These are phyloP conservation scores for Monosporascus sp. DNA, from an alignment of 2,329 filamentous ascomycete genomes.

Conservation along the genomic window DNA sequence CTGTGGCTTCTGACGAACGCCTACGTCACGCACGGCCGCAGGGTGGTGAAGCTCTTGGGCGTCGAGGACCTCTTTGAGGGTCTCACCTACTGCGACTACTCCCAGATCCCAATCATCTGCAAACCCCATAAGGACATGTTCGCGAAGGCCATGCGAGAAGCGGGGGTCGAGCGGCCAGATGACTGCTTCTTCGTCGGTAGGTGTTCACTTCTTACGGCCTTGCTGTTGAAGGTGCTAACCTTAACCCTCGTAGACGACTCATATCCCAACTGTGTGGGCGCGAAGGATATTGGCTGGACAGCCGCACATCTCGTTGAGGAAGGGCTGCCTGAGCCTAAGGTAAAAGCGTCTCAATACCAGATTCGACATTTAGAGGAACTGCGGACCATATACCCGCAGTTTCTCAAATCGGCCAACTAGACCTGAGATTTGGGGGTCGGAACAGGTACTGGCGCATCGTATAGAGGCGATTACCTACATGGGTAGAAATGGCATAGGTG, in stretches of 20 bases:
- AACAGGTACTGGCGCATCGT: not conserved
- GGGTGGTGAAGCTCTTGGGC: constrained; percentile 74
- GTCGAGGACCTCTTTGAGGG: constrained; percentile 91
- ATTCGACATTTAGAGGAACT: constrained; percentile 74
- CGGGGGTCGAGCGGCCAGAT: constrained; percentile 59
- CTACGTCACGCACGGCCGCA: constrained; percentile 78
- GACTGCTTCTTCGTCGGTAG: constrained; percentile 91
- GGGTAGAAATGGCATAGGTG: not conserved
- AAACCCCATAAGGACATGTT: constrained; percentile 84
- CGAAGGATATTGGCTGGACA: constrained; percentile 78
- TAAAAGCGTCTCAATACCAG: constrained; percentile 65
- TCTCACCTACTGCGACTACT: constrained; percentile 92
- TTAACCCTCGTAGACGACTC: constrained; percentile 69
- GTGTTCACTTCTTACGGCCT: constrained; percentile 28
- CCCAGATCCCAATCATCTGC: constrained; percentile 66
- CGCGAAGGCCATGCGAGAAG: constrained; percentile 81
- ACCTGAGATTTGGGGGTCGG: not conserved
- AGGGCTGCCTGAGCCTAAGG: constrained; percentile 55
- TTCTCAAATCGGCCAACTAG: constrained; percentile 60
- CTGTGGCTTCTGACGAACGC: constrained; percentile 97
- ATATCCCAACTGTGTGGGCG: constrained; percentile 71
- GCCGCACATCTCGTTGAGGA: constrained; percentile 82
- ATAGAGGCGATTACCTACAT: constrained; percentile 1
- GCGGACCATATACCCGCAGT: constrained; percentile 69
- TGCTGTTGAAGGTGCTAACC: constrained; percentile 1